Conservation (phyloP, 768 basidiomycete genomes). For the Strobilomyces confusus region DNA sequence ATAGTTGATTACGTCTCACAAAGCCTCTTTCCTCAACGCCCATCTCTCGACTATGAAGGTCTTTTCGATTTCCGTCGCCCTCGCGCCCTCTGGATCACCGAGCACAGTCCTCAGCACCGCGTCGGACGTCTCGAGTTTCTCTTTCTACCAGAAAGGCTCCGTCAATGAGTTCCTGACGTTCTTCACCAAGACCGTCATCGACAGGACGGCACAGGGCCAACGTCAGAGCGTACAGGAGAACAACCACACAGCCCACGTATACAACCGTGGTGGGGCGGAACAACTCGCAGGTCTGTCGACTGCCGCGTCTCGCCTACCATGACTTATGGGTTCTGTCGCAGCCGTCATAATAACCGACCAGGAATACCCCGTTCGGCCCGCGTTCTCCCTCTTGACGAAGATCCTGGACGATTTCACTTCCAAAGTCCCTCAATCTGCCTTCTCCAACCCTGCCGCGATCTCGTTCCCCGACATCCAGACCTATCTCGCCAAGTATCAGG, state of each 20-base stretch:
- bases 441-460: slow-evolving; percentile 59
- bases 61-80: slow-evolving; percentile 71
- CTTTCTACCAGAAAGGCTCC: slow-evolving; percentile 88
- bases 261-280: slow-evolving; percentile 85
- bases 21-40: slow-evolving; percentile 2
- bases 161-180: slow-evolving; percentile 92
- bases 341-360: slow-evolving; percentile 91
- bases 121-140: slow-evolving; percentile 84
- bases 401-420: slow-evolving; percentile 87
- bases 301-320: neutral
- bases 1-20: slow-evolving; percentile 4
- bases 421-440: slow-evolving; percentile 71
- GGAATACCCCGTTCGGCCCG: slow-evolving; percentile 95
- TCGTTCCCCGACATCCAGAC: slow-evolving; percentile 72
- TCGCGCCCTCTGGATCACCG: slow-evolving; percentile 60
- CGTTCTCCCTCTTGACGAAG: slow-evolving; percentile 92
- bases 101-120: slow-evolving; percentile 63
- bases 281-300: slow-evolving; percentile 68
- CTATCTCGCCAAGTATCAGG: slow-evolving; percentile 92
- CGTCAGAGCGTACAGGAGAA: slow-evolving; percentile 95
- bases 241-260: slow-evolving; percentile 88
- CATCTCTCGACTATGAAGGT: slow-evolving; percentile 67
- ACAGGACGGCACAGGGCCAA: slow-evolving; percentile 82
- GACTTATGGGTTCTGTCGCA: slow-evolving; percentile 29
- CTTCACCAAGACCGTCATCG: slow-evolving; percentile 88